A percentile compares a stretch with the other conserved stretches of the same genome.
Conservation (phyloP, 768 basidiomycete species). For the Amanita muscaria region DNA sequence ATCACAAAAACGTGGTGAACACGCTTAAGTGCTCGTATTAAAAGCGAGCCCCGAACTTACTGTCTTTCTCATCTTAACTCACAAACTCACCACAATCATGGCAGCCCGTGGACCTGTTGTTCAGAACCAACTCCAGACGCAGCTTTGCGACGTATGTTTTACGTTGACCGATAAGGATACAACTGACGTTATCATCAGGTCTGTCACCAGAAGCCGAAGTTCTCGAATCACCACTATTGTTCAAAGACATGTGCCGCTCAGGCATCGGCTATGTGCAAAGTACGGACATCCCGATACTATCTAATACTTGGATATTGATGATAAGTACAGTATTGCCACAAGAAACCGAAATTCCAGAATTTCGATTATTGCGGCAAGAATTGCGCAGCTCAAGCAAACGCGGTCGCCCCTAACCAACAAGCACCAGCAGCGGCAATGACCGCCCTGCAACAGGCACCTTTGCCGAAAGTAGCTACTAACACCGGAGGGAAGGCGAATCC, state of each 20-base stretch:
- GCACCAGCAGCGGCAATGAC: neutral
- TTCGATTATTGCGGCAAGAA: slow-evolving; percentile 60
- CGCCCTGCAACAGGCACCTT: neutral
- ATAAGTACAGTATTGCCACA: slow-evolving; percentile 39
- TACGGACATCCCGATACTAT: slow-evolving; percentile 12
- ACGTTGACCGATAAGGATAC: neutral
- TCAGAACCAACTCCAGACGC: slow-evolving; percentile 12
- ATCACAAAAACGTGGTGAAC: slow-evolving; percentile 5
- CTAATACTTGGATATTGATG: neutral
- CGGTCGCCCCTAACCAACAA: slow-evolving; percentile 11
- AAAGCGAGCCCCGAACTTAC: slow-evolving; percentile 2
- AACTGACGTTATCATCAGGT: slow-evolving; percentile 24
- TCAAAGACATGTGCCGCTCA: slow-evolving; percentile 47
- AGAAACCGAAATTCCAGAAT: slow-evolving; percentile 49
- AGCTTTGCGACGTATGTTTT: slow-evolving; percentile 33
- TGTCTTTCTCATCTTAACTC: slow-evolving; percentile 8
- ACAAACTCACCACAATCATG: slow-evolving; percentile 15
- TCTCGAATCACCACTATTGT: slow-evolving; percentile 36
- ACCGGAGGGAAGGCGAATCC: slow-evolving; percentile 5
- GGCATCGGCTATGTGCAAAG: slow-evolving; percentile 36
- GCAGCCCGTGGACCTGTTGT: slow-evolving; percentile 19
- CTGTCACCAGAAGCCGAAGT: slow-evolving; percentile 43
- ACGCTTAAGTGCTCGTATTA: slow-evolving; percentile 3
- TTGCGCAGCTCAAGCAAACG: slow-evolving; percentile 40
- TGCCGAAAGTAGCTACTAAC: slow-evolving; percentile 9